Conservation (phyloP, 1,284 basidiomycete species). For the Amylostereum areolatum region DNA sequence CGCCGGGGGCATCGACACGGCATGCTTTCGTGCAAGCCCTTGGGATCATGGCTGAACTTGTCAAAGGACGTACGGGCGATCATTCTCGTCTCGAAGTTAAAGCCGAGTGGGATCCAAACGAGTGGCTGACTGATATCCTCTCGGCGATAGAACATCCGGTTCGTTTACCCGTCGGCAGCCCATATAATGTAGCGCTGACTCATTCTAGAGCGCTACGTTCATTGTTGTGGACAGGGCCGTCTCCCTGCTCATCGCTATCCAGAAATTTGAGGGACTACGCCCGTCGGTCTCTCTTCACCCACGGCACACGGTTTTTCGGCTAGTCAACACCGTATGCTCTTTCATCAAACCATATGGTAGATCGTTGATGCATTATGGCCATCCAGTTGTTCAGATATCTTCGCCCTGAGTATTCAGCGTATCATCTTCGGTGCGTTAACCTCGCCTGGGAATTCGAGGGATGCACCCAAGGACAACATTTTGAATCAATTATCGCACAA, state of each 20-base stretch:
- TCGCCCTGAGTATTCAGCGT: conserved; percentile 56
- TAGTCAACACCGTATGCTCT: conserved; percentile 40
- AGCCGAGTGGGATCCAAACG: conserved; percentile 49
- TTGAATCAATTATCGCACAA: conserved; percentile 74
- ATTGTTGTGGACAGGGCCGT: conserved; percentile 61
- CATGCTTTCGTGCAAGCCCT: conserved; percentile 46
- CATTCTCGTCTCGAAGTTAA: conserved; percentile 21
- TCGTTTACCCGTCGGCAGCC: conserved; percentile 11
- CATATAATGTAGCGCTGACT: conserved; percentile 6
- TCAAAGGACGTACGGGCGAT: conserved; percentile 34
- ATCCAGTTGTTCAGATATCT: conserved; percentile 77
- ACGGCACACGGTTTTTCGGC: conserved; percentile 44
- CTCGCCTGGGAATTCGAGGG: conserved; percentile 85
- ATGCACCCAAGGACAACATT: conserved; percentile 52
- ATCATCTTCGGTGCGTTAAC: conserved; percentile 79
- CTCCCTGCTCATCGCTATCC: conserved; percentile 50
- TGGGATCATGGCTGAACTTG: conserved; percentile 42
- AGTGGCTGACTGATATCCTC: conserved; percentile 51
- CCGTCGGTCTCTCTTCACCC: conserved; percentile 53
- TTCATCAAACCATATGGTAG: neutral
- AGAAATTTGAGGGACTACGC: conserved; percentile 41
- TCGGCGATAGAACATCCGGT: conserved; percentile 50
- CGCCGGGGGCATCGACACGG: conserved; percentile 22
- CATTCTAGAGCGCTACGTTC: conserved; percentile 53
- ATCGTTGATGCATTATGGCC: conserved; percentile 7